These are phyloP conservation scores for Ceratobasidium sp. DNA, from an alignment of 1,284 basidiomycete species.

Conservation along the genomic window DNA sequence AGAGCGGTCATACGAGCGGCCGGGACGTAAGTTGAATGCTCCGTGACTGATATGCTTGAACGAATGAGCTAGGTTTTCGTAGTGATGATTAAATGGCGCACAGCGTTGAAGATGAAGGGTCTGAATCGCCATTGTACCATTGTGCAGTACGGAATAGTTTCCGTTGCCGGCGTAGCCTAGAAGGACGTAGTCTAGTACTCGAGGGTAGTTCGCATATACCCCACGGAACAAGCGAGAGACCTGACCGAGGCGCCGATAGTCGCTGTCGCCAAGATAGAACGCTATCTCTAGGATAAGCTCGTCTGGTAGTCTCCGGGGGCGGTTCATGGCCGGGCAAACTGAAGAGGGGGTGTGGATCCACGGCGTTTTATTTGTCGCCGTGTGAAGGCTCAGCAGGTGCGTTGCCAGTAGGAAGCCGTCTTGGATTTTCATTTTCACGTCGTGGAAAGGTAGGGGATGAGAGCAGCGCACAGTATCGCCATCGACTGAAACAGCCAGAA, in stretches of 20 bases:
- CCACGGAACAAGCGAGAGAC: background rate
- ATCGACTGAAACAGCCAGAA: slow-evolving; percentile 18
- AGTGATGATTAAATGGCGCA: background rate
- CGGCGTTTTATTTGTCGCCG: background rate
- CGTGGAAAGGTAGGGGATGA: background rate
- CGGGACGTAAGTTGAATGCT: background rate
- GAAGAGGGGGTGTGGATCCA: background rate
- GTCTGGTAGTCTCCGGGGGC: background rate
- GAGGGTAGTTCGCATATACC: background rate
- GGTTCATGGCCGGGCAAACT: background rate
- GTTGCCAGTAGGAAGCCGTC: slow-evolving; percentile 9
- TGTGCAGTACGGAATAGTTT: background rate
- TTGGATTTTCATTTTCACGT: background rate
- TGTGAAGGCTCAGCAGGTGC: slow-evolving; percentile 8
- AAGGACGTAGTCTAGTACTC: background rate
- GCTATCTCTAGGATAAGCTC: background rate
- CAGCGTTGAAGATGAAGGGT: background rate
- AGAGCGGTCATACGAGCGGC: background rate
- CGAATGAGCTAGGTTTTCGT: background rate
- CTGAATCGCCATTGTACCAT: background rate
- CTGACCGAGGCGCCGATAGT: background rate
- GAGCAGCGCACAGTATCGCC: slow-evolving; percentile 4
- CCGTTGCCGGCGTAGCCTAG: background rate
- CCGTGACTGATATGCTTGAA: background rate
- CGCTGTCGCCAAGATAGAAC: background rate